A percentile compares a stretch with the other conserved stretches of the same genome.
These are phyloP conservation scores for Wallacemonas sp. DNA, from an alignment of 208 protist genomes.

Conservation along the genomic window DNA sequence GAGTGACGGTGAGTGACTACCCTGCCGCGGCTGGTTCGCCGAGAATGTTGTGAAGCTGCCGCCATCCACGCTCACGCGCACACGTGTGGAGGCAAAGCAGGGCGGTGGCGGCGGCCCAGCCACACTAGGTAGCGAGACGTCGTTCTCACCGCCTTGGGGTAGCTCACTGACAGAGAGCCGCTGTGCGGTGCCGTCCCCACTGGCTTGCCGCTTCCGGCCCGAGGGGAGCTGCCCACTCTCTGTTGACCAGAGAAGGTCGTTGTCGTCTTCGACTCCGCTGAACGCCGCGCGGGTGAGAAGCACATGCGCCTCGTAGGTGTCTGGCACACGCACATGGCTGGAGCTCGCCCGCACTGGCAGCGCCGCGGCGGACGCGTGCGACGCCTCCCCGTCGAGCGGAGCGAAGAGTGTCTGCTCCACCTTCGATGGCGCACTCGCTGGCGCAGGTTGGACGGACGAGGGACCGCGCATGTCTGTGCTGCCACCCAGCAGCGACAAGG, in stretches of 20 bases:
- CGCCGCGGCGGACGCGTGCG: not conserved
- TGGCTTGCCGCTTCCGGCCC: too few relatives aligned
- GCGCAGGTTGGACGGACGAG: too few relatives aligned
- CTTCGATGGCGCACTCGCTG: constrained; percentile 4
- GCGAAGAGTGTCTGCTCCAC: not conserved
- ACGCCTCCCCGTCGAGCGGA: not conserved
- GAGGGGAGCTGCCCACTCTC: not conserved
- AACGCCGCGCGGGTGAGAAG: not conserved
- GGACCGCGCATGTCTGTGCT: not conserved
- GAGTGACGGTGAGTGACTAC: too few relatives aligned
- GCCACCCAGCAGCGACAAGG: not conserved
- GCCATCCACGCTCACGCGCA: not conserved
- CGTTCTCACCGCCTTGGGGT: too few relatives aligned
- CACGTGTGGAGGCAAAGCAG: constrained; percentile 1
- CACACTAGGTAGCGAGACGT: not conserved
- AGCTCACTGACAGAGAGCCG: too few relatives aligned
- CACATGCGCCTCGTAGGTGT: constrained; percentile 4
- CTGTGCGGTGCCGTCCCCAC: too few relatives aligned
- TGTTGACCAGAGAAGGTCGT: constrained; percentile 6
- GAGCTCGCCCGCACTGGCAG: not conserved
- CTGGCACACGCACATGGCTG: not conserved
- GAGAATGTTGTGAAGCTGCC: too few relatives aligned
- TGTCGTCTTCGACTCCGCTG: constrained; percentile 6
- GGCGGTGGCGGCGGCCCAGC: not conserved
- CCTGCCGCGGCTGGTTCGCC: too few relatives aligned